Conservation (phyloP, 2,329 filamentous ascomycete species). For the Curvularia hawaiiensis region DNA sequence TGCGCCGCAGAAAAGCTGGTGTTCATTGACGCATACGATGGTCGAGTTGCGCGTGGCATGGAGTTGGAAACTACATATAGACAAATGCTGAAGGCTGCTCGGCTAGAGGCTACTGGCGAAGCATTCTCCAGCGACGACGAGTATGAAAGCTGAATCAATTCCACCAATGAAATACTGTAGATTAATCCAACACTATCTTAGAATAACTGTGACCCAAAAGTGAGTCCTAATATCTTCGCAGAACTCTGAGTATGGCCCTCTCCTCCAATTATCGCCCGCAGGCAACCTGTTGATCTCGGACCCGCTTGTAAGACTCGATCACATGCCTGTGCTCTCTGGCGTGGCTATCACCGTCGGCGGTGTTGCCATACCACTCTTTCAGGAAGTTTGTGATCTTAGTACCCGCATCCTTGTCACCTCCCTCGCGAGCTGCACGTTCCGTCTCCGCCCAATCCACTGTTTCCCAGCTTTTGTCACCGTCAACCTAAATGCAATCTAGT, state of each 20-base stretch:
- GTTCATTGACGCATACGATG: slow-evolving; percentile 14
- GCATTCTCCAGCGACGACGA: background rate
- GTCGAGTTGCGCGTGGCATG: slow-evolving; percentile 9
- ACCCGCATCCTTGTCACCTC: background rate
- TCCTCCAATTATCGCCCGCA: background rate
- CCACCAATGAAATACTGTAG: background rate
- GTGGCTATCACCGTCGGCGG: background rate
- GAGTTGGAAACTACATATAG: slow-evolving; percentile 12
- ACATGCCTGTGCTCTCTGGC: background rate
- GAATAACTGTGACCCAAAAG: background rate
- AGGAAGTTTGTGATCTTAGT: background rate
- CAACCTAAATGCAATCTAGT: background rate
- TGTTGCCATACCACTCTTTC: background rate
- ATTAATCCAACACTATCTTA: background rate
- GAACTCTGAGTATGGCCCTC: background rate
- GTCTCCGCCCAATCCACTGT: background rate
- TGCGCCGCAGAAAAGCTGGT: slow-evolving; percentile 10
- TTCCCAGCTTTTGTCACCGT: background rate
- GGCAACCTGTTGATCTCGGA: background rate
- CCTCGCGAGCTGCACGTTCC: background rate
- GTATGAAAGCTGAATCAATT: background rate
- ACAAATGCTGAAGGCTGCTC: slow-evolving; percentile 2
- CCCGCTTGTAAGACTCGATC: background rate
- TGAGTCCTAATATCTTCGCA: background rate
- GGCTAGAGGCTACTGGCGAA: background rate